Evolutionary conservation across 2,329 filamentous ascomycete species (phyloP), one percentile per base, ranked within the genome.

Genomic region (Alternaria brassicae): DNA sequence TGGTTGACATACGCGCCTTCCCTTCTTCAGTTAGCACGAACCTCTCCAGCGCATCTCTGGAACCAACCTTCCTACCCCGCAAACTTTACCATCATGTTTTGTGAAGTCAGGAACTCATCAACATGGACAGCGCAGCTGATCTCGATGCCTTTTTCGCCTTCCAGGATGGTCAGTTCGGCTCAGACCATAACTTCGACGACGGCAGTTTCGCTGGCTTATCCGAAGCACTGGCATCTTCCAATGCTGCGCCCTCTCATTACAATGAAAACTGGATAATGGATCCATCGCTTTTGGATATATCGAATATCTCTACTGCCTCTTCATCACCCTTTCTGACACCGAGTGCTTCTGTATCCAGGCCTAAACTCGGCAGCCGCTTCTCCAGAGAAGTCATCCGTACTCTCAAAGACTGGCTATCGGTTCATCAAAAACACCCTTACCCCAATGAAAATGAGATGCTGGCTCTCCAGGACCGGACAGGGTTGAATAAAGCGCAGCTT

Each of bases 401-500:
- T 4, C 47, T 73, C 42, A 71, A 68, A 45, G 61, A 63, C 8
- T 73, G 71, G 71, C 62, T 72, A 2, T 61, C 50, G 25, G 53
- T 62, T 50, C 70, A 72, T 44, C 62, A 63, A 13, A 49, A 61
- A 6, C 60, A 69, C 42, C 70, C 70, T 6, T 73, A 73, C 25
- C 70, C 70, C 1, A 64, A 52, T 15, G 66, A 66, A 6, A 56
- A 65, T 12, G 68, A 73, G 28, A 65, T 70, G 58, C 36, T 54
- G 3, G 30, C 61, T 4, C 58, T 73, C 2, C 61, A 69, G 25
- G 56, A 58, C 4, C 60, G 65, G 0, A 72, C 70, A 23, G 71
- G 70, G 2, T 42, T 73, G 10, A 72, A 68, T 42, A 68, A 63
- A 34, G 63, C 63, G 2, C 71, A 73, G 13, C 64, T 73, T 2